Evolutionary conservation across 2,329 filamentous ascomycete genomes (phyloP).

Genomic region (Diplodia sapinea): DNA sequence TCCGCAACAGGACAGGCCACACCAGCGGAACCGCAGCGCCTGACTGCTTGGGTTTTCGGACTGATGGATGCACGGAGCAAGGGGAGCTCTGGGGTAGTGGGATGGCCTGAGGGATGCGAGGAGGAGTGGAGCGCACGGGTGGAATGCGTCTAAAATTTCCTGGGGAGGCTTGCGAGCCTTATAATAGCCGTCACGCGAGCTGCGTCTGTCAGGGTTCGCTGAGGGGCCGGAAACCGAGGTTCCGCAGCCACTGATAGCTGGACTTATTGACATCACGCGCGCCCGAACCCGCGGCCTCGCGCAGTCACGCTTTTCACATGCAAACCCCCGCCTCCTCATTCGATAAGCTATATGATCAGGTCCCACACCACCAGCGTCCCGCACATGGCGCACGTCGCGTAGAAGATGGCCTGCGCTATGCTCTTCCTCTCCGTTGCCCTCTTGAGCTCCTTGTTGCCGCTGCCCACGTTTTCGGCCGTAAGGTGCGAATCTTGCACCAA

Average conservation of each 20-base stretch:
- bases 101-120: conserved; percentile 17
- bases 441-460: conserved; percentile 90
- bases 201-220: conserved; percentile 16
- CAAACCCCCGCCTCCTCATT: conserved; percentile 3
- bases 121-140: conserved; percentile 18
- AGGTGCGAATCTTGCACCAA: conserved; percentile 81
- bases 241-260: background rate
- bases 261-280: conserved; percentile 12
- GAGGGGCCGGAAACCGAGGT: conserved; percentile 24
- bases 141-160: background rate
- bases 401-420: conserved; percentile 58
- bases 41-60: conserved; percentile 14
- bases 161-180: conserved; percentile 15
- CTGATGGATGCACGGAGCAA: conserved; percentile 21
- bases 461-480: conserved; percentile 84
- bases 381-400: conserved; percentile 54
- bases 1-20: conserved; percentile 11
- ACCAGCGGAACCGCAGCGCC: conserved; percentile 3
- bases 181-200: conserved; percentile 25
- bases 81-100: conserved; percentile 6
- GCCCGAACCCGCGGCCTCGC: conserved; percentile 7
- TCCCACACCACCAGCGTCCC: conserved; percentile 56
- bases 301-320: conserved; percentile 29
- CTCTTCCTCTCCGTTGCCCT: conserved; percentile 68
- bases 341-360: conserved; percentile 50